Base-by-base conservation (phyloP, 768 basidiomycete genomes). In the Lactifluus pinguis region DNA sequence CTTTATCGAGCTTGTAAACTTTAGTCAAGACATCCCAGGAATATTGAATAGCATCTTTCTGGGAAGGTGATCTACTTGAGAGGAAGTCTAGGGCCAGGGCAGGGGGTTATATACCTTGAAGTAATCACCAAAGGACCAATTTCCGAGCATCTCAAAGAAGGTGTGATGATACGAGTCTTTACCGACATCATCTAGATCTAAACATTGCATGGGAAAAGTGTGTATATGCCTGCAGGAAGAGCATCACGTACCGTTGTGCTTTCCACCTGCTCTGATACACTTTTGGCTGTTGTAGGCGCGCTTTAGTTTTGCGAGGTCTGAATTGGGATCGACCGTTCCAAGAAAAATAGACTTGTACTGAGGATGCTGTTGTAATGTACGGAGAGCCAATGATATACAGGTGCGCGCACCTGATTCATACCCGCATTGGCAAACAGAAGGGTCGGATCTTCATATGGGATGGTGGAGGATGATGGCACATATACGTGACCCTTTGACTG, bases 51-150 rank as follows among this genome's bases (percentile, higher is more conserved):
- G 97, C 95, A 65, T 98, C 97, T 82, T 87, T 86, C 95, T 95
- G 71, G 48, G 11, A 49, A 41, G 64, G 62, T 6, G 49, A 19
- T 41, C 36, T 14, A 34, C 56, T 44, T 38, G 39, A 49, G 49
- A 14, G 29, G 62, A n/a, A 48, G 44, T 30, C 58, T 41, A 42
- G 32, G 51, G 17, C 49, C 29, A 47, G 21, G 39, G 10, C 19
- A 25, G 19, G 30, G 39, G 5, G 25, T 25, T 25, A 68, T 72
- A 49, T 54, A 84, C 95, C 84, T 99, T 99, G 85, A 99, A 99
- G 77, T 99, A 99, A 73, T 99, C 95, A 0, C 97, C 97, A 67
- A 98, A 99, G 4, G 95, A 98, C 97, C 97, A 99, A 73, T 99
- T 99, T 42, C 97, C 97, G 64, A 99, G 76, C 97, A 99, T 99